phyloP scores from a whole-genome alignment of 768 basidiomycete species.

The Panellus pusillus region DNA sequence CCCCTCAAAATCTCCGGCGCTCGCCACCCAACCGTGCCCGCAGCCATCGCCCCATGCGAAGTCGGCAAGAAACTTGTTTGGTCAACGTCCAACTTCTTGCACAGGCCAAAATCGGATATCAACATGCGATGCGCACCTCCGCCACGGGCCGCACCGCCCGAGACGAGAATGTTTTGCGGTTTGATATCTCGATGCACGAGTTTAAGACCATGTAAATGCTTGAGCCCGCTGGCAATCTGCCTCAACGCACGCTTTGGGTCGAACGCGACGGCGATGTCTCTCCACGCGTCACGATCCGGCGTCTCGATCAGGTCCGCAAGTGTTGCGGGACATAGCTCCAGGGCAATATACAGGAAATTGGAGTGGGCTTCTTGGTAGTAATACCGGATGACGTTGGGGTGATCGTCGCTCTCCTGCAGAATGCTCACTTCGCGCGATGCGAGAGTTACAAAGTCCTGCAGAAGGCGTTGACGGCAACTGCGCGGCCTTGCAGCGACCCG shows the following conservation, averaged over 20 bases:
- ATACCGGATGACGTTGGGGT: constrained; percentile 97
- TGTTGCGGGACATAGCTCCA: constrained; percentile 91
- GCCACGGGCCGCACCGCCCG: constrained; percentile 57
- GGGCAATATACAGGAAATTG: constrained; percentile 96
- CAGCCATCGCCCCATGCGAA: constrained; percentile 82
- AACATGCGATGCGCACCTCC: constrained; percentile 70
- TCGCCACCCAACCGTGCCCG: constrained; percentile 96
- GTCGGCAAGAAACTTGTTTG: constrained; percentile 97
- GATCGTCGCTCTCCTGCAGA: constrained; percentile 95
- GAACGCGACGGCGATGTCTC: constrained; percentile 76
- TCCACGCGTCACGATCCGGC: constrained; percentile 64
- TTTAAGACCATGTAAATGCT: constrained; percentile 90
- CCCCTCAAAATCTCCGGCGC: constrained; percentile 95
- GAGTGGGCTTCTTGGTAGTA: constrained; percentile 95
- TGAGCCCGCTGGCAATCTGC: constrained; percentile 85
- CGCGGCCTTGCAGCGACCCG: constrained; percentile 93
- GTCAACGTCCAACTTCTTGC: constrained; percentile 92
- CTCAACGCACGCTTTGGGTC: constrained; percentile 85
- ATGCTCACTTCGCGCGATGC: constrained; percentile 92
- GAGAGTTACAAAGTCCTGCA: constrained; percentile 94
- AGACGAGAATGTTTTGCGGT: constrained; percentile 95
- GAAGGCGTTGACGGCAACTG: constrained; percentile 95
- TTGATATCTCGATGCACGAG: constrained; percentile 99
- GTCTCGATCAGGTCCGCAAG: constrained; percentile 85
- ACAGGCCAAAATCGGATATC: constrained; percentile 96